Evolutionary conservation across 768 basidiomycete species (phyloP), one percentile per base, ranked within the genome.

Genomic region (Tulasnella sp.): DNA sequence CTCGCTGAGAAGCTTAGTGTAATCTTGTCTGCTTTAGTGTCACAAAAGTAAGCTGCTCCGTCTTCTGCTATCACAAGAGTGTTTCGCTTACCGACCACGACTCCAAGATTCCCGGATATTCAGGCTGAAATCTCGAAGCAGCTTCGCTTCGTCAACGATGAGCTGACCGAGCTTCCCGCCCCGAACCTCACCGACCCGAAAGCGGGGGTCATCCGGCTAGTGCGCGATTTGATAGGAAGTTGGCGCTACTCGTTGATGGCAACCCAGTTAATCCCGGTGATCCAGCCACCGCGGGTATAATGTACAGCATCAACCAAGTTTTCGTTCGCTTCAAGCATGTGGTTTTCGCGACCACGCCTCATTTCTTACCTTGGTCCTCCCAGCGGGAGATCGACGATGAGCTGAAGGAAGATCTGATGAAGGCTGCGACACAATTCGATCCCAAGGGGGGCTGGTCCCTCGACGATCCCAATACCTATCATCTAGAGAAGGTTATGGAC

Each of bases 21-120:
- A 0, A 77, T 85, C 5, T 67, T 90, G 0, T 84, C 84, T 0
- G 79, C 82, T 27, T 69, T 85, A 2, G 84, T 88, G 38, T 70
- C 76, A 0, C 80, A 80, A 63, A 71, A 82, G 86, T 84, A 55
- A 2, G 72, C 5, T 19, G 13, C 1, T 0, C 10, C 4, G 29
- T 4, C 47, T 7, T 30, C 26, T 60, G n/a, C 1, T 26, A n/a
- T 15, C 2, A 7, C 15, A 3, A 7, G 52, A 11, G 34, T 38
- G 30, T 13, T 1, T 50, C 30, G 34, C 34, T 17, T 17, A 13
- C 7, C 17, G 17, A n/a, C 32, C 2, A 23, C 49, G 41, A 9
- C 51, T 29, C n/a, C 19, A 56, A 88, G 86, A 44, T 73, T 88
- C 0, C 85, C 86, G 0, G 70, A 78, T 60, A 80, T 86, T 9